These are phyloP conservation scores for Penicillium paxilli DNA, from an alignment of 495 filamentous ascomycete species.

Conservation along the genomic window DNA sequence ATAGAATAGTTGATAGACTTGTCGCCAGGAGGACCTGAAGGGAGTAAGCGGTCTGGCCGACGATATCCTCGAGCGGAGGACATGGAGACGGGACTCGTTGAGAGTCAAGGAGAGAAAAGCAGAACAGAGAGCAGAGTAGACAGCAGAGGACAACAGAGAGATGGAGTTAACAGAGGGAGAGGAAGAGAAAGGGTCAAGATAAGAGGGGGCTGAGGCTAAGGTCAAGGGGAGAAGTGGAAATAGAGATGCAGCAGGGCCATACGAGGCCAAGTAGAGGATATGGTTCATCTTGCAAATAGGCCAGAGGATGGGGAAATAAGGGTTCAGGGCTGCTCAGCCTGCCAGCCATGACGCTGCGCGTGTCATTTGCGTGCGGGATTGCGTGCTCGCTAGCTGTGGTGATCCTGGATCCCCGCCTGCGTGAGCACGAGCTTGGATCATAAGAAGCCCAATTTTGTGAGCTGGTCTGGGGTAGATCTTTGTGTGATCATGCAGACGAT, in stretches of 20 bases:
- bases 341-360: conserved; percentile 10
- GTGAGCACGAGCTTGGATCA: conserved; percentile 9
- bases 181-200: conserved; percentile 8
- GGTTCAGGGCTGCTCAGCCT: conserved; percentile 10
- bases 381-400: conserved; percentile 38
- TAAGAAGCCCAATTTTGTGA: background rate
- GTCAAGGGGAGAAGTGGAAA: background rate
- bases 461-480: background rate
- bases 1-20: conserved; percentile 46
- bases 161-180: no score
- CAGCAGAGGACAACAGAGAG: background rate
- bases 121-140: background rate
- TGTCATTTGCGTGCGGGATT: conserved; percentile 43
- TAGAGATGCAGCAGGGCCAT: background rate
- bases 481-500: background rate
- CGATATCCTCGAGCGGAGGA: conserved; percentile 7
- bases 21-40: conserved; percentile 30
- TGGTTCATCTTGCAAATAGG: background rate
- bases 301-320: conserved; percentile 7
- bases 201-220: background rate
- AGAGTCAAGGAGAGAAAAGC: background rate
- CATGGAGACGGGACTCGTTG: conserved; percentile 8
- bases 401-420: background rate
- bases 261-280: background rate
- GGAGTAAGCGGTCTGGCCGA: conserved; percentile 29